Percentiles rank a stretch among this genome's conserved stretches.
phyloP scores from a whole-genome alignment of 1,284 basidiomycete species.

The Chalciporus piperatoides region DNA sequence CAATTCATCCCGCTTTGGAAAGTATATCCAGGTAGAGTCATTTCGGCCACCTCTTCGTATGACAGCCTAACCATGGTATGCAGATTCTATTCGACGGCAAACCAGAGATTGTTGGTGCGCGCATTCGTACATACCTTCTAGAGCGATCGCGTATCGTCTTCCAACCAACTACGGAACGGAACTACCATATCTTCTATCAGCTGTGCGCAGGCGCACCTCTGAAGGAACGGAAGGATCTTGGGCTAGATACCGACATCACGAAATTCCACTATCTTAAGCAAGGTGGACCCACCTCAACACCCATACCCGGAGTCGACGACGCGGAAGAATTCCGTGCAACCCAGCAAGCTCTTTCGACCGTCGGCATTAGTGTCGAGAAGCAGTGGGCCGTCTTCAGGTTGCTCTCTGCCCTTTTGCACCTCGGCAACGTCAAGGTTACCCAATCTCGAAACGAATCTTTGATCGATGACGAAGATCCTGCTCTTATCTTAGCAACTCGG shows the following conservation, averaged over 20 bases:
- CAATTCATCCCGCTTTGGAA: constrained; percentile 98
- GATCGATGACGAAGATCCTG: constrained; percentile 83
- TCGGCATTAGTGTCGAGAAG: constrained; percentile 95
- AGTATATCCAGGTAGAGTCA: constrained; percentile 89
- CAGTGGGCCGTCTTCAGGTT: constrained; percentile 98
- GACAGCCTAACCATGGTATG: constrained; percentile 9
- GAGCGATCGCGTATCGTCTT: constrained; percentile 98
- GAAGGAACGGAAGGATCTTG: constrained; percentile 94
- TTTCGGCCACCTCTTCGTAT: not conserved
- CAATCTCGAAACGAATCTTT: constrained; percentile 80
- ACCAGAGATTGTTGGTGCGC: constrained; percentile 96
- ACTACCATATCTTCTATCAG: constrained; percentile 99
- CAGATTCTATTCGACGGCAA: constrained; percentile 94
- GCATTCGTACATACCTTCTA: constrained; percentile 95
- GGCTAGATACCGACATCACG: constrained; percentile 79
- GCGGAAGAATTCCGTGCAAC: constrained; percentile 93
- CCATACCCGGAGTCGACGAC: constrained; percentile 92
- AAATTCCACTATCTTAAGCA: constrained; percentile 95
- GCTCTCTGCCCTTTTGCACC: constrained; percentile 89
- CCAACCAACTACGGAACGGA: constrained; percentile 94
- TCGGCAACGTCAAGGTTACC: constrained; percentile 93
- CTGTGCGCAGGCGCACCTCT: constrained; percentile 94
- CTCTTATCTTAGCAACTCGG: constrained; percentile 77
- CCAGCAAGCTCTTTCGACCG: constrained; percentile 92
- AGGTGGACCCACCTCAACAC: constrained; percentile 82